Evolutionary conservation across 1,139 yeast species (phyloP).

Genomic region (Suhomyces wounanorum): DNA sequence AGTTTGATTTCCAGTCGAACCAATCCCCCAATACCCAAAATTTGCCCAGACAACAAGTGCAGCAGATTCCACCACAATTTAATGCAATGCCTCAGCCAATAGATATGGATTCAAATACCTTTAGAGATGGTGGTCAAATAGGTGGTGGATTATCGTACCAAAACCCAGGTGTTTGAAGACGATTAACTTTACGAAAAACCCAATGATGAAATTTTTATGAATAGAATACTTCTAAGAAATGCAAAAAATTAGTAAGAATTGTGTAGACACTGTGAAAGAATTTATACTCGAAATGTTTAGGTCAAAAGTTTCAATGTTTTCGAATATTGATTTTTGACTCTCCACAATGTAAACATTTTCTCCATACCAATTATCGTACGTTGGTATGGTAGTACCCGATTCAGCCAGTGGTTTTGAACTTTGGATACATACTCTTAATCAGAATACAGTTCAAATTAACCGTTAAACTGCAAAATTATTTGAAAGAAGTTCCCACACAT

Average conservation of each 20-base stretch:
- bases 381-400: too few relatives aligned
- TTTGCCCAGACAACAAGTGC: conserved; percentile 13
- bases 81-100: conserved; percentile 13
- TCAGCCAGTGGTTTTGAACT: too few relatives aligned
- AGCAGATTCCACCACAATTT: conserved; percentile 2
- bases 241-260: neutral
- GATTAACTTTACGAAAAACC: neutral
- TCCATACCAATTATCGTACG: too few relatives aligned
- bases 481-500: too few relatives aligned
- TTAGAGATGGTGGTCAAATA: conserved; percentile 17
- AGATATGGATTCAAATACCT: conserved; percentile 17
- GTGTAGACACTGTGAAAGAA: neutral
- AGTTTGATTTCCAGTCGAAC: conserved; percentile 13
- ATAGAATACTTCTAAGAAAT: neutral
- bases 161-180: conserved; percentile 9
- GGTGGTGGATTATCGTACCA: conserved; percentile 14
- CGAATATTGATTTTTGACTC: too few relatives aligned
- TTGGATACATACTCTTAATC: too few relatives aligned
- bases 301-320: too few relatives aligned
- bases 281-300: too few relatives aligned
- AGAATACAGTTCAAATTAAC: too few relatives aligned
- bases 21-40: conserved; percentile 14
- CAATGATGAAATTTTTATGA: neutral
- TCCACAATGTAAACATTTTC: too few relatives aligned
- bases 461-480: too few relatives aligned